Evolutionary conservation across 345 rosid genomes (phyloP), one percentile per base, ranked within the genome.

Genomic region (Linum usitatissimum): DNA sequence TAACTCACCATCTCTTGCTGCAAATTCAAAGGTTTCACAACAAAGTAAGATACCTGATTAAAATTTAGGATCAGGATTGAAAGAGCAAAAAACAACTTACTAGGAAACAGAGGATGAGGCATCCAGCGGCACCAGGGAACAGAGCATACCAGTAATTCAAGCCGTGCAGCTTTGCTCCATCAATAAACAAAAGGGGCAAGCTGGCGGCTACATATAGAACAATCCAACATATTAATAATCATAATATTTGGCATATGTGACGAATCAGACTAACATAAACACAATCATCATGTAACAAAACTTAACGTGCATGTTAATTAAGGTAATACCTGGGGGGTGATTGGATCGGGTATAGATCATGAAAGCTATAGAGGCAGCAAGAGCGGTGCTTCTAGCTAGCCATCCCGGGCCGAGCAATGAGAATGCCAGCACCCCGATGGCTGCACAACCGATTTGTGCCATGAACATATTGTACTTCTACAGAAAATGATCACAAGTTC

Each of bases 401-500:
- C 93, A 89, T 10, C 96, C 86, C 0, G 96, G 86, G 0, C 96
- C 98, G 51, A 89, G 78, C 57, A 77, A 9, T 8, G 85, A 48
- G 64, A 89, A 77, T 3, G 95, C 91, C 49, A 86, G n/a, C 20
- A 92, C 96, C 36, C 97, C 98, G 5, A 87, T 78, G n/a, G 86
- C 88, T 20, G 95, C 93, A 70, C 98, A 91, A 19, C 95, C 98
- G 45, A 86, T 82, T 68, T 91, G 98, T 61, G 96, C 88, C 81
- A 84, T 72, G 83, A 91, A 91, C 73, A 91, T 76, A 66, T 91
- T 88, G 87, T 88, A 92, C 69, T 85, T 92, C 96, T 92, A 96
- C 86, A 78, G 28, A 53, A 12, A 6, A 18, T 7, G 6, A 23
- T 36, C 12, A 18, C 18, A 23, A 23, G 28, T 23, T 23, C 28